Percentiles rank a stretch among this genome's conserved stretches.
Conservation (phyloP, 2,329 filamentous ascomycete genomes). For the Paracamarosporium sp. region DNA sequence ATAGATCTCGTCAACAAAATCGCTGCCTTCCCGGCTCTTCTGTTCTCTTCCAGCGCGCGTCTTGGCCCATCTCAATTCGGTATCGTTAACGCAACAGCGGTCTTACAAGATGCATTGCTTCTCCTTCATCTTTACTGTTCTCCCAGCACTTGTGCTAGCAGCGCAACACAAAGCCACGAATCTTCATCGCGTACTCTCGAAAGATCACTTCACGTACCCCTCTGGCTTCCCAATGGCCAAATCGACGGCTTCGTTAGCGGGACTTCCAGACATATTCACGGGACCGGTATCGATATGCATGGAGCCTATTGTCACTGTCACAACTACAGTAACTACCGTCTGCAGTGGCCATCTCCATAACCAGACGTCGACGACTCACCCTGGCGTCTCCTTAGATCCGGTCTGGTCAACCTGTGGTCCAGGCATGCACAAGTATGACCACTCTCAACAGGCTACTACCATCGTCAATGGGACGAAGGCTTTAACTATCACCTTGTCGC, state of each 20-base stretch:
- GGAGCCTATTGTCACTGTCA: neutral
- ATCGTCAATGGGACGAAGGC: too few relatives aligned
- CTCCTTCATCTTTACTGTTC: slow-evolving; percentile 1
- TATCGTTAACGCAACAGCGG: neutral
- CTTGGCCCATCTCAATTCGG: neutral
- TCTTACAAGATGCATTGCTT: slow-evolving; percentile 6
- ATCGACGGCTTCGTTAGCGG: too few relatives aligned
- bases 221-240: neutral
- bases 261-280: neutral
- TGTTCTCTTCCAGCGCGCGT: neutral
- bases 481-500: too few relatives aligned
- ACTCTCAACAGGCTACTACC: too few relatives aligned
- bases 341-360: neutral
- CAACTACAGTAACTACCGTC: neutral
- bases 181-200: neutral
- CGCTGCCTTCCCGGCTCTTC: neutral
- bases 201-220: neutral
- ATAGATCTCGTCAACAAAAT: neutral
- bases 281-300: neutral
- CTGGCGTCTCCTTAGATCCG: too few relatives aligned
- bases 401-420: too few relatives aligned
- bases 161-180: neutral
- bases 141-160: neutral
- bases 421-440: too few relatives aligned
- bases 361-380: too few relatives aligned